Evolutionary conservation across 805 yeast species (phyloP), one percentile per base, ranked within the genome.

Genomic region (Saccharomycopsis javanensis): DNA sequence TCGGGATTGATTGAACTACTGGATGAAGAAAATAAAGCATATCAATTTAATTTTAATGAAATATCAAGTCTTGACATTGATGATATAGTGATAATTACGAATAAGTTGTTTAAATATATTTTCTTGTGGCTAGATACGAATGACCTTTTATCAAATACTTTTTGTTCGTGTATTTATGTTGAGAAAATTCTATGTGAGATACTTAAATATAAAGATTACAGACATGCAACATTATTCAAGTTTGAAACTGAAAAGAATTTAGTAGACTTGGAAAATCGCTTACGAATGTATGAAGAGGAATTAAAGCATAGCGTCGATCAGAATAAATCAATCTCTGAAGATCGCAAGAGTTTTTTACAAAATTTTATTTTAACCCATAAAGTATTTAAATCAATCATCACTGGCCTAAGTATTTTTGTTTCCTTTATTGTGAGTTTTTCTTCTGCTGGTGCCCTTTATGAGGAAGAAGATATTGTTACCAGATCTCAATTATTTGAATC

Each of bases 61-160:
- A 50, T 30, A 5, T 50, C 51, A 10, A 33, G 38, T 8, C 33
- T 58, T 16, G 54, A 31, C 16, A 66, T 73, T 11, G 71, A 68
- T 31, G 73, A 74, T 38, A 79, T 81, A 0, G 70, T 78, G 2
- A 76, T 79, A 50, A 69, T 86, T 5, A 72, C 80, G 61, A 83
- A 81, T 64, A 72, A 77, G 42, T 67, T 89, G 15, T 65, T 83
- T 7, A 72, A 79, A 46, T 69, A 79, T 34, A 72, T 83, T 37
- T 77, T 83, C 68, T 73, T 82, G 7, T 92, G 98, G 98, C 73
- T 88, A 45, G 76, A 80, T 56, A 88, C 88, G 58, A 78, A 85
- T 58, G 79, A 91, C 6, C 71, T 89, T 50, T 35, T 57, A 11
- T 79, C 89, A n/a, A 86, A 84, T 23, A 87, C 92, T 0, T 78